phyloP scores from a whole-genome alignment of 2,329 filamentous ascomycete genomes.

The Elsinoe fawcettii region DNA sequence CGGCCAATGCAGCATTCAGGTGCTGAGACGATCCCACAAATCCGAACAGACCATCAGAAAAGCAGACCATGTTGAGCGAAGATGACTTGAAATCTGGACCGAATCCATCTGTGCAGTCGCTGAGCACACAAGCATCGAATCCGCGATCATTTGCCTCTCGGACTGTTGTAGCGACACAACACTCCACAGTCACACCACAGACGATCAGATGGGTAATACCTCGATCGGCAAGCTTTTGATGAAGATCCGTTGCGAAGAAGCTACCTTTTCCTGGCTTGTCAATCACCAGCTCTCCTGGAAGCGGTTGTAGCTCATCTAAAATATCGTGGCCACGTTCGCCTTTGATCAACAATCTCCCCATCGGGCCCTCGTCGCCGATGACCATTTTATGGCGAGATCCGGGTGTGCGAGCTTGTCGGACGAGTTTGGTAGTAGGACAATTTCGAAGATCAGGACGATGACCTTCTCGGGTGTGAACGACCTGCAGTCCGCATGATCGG shows the following conservation, averaged over 20 bases:
- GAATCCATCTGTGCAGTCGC: constrained; percentile 44
- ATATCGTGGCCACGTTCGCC: constrained; percentile 51
- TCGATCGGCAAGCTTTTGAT: constrained; percentile 46
- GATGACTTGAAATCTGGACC: constrained; percentile 39
- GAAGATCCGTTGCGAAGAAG: constrained; percentile 50
- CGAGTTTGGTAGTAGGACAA: constrained; percentile 44
- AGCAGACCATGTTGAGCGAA: constrained; percentile 44
- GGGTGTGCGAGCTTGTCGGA: constrained; percentile 42
- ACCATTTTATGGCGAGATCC: constrained; percentile 38
- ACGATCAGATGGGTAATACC: constrained; percentile 53
- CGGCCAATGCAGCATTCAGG: constrained; percentile 32
- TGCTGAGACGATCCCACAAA: constrained; percentile 36
- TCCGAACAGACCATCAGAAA: constrained; percentile 46
- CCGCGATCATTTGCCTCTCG: constrained; percentile 54
- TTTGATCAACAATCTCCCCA: constrained; percentile 46
- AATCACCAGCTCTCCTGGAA: constrained; percentile 47
- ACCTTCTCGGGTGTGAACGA: constrained; percentile 45
- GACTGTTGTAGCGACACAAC: constrained; percentile 50
- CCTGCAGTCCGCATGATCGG: constrained; percentile 36
- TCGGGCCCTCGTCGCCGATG: constrained; percentile 47
- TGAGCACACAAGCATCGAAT: constrained; percentile 50
- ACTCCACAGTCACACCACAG: constrained; percentile 52
- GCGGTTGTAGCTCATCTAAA: constrained; percentile 45
- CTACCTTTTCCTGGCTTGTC: constrained; percentile 54
- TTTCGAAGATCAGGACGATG: constrained; percentile 47